Evolutionary conservation across 2,329 filamentous ascomycete species (phyloP), one percentile per base, ranked within the genome.

Genomic region (Xylaria sp.): DNA sequence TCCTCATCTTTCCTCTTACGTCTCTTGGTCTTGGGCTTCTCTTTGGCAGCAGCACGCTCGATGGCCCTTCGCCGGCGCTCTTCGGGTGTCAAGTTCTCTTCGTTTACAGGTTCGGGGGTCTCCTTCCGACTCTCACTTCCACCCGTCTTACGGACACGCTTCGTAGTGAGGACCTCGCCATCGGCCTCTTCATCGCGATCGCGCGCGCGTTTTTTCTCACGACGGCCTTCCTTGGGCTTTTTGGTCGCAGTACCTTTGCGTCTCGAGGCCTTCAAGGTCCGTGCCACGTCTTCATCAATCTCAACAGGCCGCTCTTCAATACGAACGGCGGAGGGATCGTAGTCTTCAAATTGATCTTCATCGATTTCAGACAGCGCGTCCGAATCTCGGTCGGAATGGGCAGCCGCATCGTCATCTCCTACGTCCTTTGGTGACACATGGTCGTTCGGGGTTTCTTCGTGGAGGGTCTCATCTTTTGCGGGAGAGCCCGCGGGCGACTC

Each of bases 1-100:
- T 97, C 94, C 74, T 96, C 94, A 78, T 94, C 92, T 84, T 93
- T 93, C 85, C 93, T 95, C 88, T 88, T 81, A 74, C 91, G 86
- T 71, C 90, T 87, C 75, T 93, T 93, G 64, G 84, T 86, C 12
- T 92, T 90, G 74, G 92, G 93, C 83, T 97, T 85, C 0, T 94
- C 94, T 65, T 92, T 92, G 79, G 97, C 93, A 83, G 98, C 93
- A 65, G 93, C 92, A 73, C 91, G 88, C 76, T 97, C 93, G 62
- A 99, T 90, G 23, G 93, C 94, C 73, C 93, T 87, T 75, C 92
- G 90, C 74, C 94, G 89, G 75, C 93, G 88, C 82, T 97, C 93
- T 80, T 96, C 93, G 0, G 94, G 93, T 23, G 92, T 91, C 74
- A 98, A 81, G 70, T 91, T 86, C 75, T 93, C 92, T 69, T 97